Percentiles rank a stretch among this genome's conserved stretches.
These are phyloP conservation scores for Eucalyptus tenuipes DNA, from an alignment of 345 rosid species.

Conservation along the genomic window DNA sequence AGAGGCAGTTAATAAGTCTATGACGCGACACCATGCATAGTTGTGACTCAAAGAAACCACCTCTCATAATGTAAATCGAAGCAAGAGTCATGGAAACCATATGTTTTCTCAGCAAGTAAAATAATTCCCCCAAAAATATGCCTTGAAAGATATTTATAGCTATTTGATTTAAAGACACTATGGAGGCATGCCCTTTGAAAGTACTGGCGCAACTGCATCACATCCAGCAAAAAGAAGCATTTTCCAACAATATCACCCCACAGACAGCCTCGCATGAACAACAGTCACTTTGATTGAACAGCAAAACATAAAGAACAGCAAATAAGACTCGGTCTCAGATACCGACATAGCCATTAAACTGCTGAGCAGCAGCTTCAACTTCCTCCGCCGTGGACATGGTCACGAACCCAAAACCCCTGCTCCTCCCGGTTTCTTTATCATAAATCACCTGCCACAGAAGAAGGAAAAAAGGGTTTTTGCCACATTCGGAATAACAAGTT, in stretches of 20 bases:
- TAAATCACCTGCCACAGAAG: constrained; percentile 62
- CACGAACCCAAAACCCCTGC: constrained; percentile 97
- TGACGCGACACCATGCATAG: background rate
- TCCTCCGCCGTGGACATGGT: constrained; percentile 74
- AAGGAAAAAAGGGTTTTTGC: background rate
- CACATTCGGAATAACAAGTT: background rate
- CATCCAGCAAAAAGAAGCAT: background rate
- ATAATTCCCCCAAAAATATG: background rate
- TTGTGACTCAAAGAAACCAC: background rate
- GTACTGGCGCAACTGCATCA: background rate
- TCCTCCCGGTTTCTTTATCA: constrained; percentile 87
- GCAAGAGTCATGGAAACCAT: background rate
- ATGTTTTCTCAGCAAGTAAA: background rate
- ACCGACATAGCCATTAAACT: constrained; percentile 91
- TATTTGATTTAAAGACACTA: background rate
- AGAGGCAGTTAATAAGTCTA: background rate
- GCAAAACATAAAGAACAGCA: background rate
- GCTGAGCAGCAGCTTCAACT: constrained; percentile 68
- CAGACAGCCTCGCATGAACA: background rate
- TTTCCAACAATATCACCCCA: background rate
- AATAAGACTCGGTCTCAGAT: background rate
- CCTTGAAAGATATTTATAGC: background rate
- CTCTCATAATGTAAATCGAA: background rate
- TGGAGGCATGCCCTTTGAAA: background rate
- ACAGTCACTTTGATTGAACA: background rate